A percentile compares a stretch with the other conserved stretches of the same genome.
phyloP scores from a whole-genome alignment of 495 filamentous ascomycete genomes.

The Hypoxylon lienhwacheense region DNA sequence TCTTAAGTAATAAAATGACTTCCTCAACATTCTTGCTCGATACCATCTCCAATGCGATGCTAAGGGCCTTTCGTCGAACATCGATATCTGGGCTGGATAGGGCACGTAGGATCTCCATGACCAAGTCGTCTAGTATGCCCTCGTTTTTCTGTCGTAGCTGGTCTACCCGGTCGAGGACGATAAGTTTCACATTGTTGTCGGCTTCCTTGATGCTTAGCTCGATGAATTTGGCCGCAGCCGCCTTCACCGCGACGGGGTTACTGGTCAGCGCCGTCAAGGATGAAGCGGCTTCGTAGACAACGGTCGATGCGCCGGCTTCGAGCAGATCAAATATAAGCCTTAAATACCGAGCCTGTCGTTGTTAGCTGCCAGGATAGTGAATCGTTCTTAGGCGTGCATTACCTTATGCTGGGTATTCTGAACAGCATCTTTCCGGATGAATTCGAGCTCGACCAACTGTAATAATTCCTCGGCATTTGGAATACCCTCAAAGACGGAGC shows the following conservation, averaged over 20 bases:
- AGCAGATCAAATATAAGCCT: conserved; percentile 95
- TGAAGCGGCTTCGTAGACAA: conserved; percentile 98
- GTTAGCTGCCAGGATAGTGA: conserved; percentile 41
- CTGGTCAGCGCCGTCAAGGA: conserved; percentile 92
- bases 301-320: conserved; percentile 88
- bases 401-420: conserved; percentile 94
- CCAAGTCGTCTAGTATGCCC: conserved; percentile 89
- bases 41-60: conserved; percentile 94
- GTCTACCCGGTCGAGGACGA: conserved; percentile 93
- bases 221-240: conserved; percentile 92
- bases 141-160: conserved; percentile 89
- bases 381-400: conserved; percentile 1
- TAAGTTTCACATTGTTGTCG: conserved; percentile 98
- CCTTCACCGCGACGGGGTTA: conserved; percentile 97
- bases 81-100: conserved; percentile 95
- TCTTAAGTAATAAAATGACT: conserved; percentile 93
- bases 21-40: conserved; percentile 99
- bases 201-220: conserved; percentile 96
- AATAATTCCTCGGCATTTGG: conserved; percentile 92
- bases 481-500: conserved; percentile 89
- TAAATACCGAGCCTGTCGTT: conserved; percentile 75
- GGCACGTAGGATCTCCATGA: conserved; percentile 98
- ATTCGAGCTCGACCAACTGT: conserved; percentile 92
- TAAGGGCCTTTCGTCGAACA: conserved; percentile 88
- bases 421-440: conserved; percentile 96